Percentiles rank a stretch among this genome's conserved stretches.
Conservation (phyloP, 2,329 filamentous ascomycete genomes). For the Fusarium nygamai region DNA sequence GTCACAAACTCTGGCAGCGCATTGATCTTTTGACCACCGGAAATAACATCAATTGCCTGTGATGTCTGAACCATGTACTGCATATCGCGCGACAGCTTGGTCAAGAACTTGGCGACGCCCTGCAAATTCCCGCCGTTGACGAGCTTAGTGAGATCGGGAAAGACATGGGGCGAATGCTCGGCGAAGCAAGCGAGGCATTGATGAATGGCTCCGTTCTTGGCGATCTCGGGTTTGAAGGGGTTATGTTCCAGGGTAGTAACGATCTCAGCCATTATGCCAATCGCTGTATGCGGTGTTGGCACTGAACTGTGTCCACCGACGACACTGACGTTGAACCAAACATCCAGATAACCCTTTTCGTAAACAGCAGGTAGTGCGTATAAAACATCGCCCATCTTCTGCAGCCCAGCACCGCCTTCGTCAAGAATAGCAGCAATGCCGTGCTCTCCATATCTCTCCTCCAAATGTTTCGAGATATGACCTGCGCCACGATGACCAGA, state of each 20-base stretch:
- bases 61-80: slow-evolving; percentile 69
- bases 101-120: slow-evolving; percentile 39
- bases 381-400: slow-evolving; percentile 54
- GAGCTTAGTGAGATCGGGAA: slow-evolving; percentile 50
- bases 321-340: slow-evolving; percentile 64
- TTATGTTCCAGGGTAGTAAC: slow-evolving; percentile 68
- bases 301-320: slow-evolving; percentile 68
- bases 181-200: slow-evolving; percentile 65
- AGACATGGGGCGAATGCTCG: slow-evolving; percentile 61
- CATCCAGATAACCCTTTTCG: slow-evolving; percentile 70
- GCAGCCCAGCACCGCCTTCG: slow-evolving; percentile 68
- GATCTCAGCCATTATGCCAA: slow-evolving; percentile 73
- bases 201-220: slow-evolving; percentile 62
- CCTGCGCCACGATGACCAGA: slow-evolving; percentile 65
- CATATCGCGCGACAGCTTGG: slow-evolving; percentile 10
- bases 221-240: slow-evolving; percentile 58
- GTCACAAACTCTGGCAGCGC: slow-evolving; percentile 70
- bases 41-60: slow-evolving; percentile 66
- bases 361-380: slow-evolving; percentile 67
- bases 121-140: slow-evolving; percentile 43
- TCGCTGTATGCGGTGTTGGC: slow-evolving; percentile 70
- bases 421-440: slow-evolving; percentile 69
- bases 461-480: slow-evolving; percentile 58
- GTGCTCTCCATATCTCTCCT: slow-evolving; percentile 62
- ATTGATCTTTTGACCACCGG: slow-evolving; percentile 71